Percentiles rank a stretch among this genome's conserved stretches.
Conservation (phyloP, 2,329 filamentous ascomycete genomes). For the Aspergillus viridinutans region DNA sequence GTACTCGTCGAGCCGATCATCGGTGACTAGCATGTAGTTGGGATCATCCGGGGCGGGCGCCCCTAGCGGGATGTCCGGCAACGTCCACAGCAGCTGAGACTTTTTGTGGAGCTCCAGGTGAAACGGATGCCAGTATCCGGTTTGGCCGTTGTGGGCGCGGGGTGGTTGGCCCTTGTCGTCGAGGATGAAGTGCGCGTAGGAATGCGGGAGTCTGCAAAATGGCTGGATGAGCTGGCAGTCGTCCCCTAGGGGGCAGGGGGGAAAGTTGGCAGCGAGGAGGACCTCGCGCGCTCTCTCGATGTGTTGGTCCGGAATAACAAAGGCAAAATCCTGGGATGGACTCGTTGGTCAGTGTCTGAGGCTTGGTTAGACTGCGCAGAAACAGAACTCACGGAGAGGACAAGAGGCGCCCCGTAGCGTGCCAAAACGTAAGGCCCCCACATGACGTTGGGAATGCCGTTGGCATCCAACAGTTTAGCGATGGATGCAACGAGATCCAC, state of each 20-base stretch:
- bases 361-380: too few species aligned
- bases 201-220: rapidly evolving
- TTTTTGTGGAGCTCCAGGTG: background rate
- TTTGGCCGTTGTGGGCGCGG: background rate
- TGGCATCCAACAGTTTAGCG: background rate
- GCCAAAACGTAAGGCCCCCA: background rate
- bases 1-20: background rate
- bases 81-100: background rate
- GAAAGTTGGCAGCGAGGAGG: background rate
- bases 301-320: background rate
- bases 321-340: background rate
- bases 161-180: too few species aligned
- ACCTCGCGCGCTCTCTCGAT: background rate
- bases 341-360: background rate
- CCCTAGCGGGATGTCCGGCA: background rate
- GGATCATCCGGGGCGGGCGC: background rate
- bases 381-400: background rate
- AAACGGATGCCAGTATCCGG: too few species aligned
- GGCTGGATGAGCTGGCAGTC: too few species aligned
- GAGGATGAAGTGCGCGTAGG: too few species aligned
- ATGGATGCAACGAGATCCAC: background rate
- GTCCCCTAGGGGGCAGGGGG: too few species aligned
- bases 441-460: background rate
- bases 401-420: background rate
- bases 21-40: background rate